These are phyloP conservation scores for Hebeloma cylindrosporum DNA, from an alignment of 768 basidiomycete species.

Conservation along the genomic window DNA sequence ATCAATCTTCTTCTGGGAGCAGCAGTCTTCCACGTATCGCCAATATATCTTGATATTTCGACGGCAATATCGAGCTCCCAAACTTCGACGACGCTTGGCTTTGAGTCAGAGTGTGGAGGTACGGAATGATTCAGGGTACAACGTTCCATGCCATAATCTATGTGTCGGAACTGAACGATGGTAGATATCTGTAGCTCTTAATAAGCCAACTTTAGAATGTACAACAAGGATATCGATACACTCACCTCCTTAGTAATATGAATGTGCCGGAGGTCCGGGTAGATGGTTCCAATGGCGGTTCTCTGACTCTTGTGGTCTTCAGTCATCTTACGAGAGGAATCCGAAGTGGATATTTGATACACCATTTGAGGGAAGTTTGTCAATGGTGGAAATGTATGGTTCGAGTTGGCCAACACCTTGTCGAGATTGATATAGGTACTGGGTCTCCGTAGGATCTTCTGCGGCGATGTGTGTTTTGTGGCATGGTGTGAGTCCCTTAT, in stretches of 20 bases:
- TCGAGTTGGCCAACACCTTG: background rate
- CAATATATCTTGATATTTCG: conserved; percentile 5
- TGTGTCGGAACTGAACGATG: conserved; percentile 8
- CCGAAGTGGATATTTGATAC: too few species aligned
- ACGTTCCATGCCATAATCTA: conserved; percentile 11
- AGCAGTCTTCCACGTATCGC: conserved; percentile 1
- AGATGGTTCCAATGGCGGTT: conserved; percentile 2
- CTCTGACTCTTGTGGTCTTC: conserved; percentile 3
- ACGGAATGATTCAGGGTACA: background rate
- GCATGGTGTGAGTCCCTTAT: too few species aligned
- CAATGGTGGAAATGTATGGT: conserved; percentile 3
- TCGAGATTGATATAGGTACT: conserved; percentile 9
- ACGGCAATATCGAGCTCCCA: conserved; percentile 1
- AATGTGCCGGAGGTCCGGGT: conserved; percentile 6
- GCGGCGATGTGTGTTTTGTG: too few species aligned
- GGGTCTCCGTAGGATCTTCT: background rate
- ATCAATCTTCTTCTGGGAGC: background rate
- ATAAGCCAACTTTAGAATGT: background rate
- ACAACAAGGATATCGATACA: too few species aligned
- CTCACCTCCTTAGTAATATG: background rate
- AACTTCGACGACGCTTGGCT: background rate
- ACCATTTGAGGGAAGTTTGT: too few species aligned
- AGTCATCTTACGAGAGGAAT: conserved; percentile 2
- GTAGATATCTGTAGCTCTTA: conserved; percentile 2
- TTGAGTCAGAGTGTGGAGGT: background rate